Conservation (phyloP, 148 eudicot species). For the Heliosperma pusillum region DNA sequence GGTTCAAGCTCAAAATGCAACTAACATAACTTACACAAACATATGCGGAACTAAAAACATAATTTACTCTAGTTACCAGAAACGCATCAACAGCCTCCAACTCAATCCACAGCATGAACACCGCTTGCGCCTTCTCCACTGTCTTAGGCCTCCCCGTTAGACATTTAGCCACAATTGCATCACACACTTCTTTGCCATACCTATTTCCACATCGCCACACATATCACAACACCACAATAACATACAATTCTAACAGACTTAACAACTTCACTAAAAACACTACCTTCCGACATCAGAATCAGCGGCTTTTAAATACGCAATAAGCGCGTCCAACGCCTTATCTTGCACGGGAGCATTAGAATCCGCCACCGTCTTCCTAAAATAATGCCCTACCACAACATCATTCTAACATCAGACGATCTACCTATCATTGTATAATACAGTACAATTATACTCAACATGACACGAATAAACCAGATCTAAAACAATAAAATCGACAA, state of each 20-base stretch:
- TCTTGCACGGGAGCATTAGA: conserved; percentile 98
- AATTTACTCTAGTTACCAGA: conserved; percentile 49
- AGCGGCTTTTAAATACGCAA: conserved; percentile 76
- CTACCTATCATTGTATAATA: not conserved
- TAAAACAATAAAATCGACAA: not conserved
- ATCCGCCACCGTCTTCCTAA: conserved; percentile 82
- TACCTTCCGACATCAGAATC: conserved; percentile 95
- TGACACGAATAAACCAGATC: not conserved
- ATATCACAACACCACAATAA: not conserved
- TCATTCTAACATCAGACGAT: not conserved
- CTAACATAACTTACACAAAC: too few species aligned
- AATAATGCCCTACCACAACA: conserved; percentile 53
- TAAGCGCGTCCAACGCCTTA: conserved; percentile 89
- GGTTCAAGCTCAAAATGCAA: not conserved
- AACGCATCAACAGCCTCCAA: conserved; percentile 88
- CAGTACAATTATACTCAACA: not conserved
- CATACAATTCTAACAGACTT: not conserved
- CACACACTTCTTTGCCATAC: conserved; percentile 89
- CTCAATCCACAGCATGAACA: conserved; percentile 94
- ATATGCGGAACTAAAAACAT: not conserved
- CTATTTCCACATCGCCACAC: conserved; percentile 30
- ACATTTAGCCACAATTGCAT: conserved; percentile 84
- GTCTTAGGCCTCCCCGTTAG: conserved; percentile 94
- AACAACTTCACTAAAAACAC: conserved; percentile 1
- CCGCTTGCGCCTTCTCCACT: conserved; percentile 88